phyloP scores from a whole-genome alignment of 495 filamentous ascomycete species.

The Aspergillus homomorphus region DNA sequence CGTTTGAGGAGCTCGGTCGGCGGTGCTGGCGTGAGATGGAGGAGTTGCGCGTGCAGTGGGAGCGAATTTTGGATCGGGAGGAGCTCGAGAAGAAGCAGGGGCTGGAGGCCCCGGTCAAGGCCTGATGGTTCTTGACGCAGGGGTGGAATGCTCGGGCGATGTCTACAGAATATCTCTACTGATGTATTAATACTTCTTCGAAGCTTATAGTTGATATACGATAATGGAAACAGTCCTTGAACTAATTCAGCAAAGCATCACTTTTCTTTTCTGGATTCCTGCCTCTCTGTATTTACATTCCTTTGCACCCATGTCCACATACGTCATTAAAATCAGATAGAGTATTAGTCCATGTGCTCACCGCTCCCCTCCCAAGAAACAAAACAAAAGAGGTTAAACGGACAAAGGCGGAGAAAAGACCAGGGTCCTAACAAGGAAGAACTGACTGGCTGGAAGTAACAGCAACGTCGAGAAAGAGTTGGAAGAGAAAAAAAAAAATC shows the following conservation, averaged over 20 bases:
- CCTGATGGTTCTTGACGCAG: not conserved
- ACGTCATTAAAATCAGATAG: constrained; percentile 27
- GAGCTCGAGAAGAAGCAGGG: constrained; percentile 12
- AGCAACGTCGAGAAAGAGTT: constrained; percentile 8
- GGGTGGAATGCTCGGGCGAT: not conserved
- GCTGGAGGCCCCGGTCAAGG: not conserved
- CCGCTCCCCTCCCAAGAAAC: constrained; percentile 12
- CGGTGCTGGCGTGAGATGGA: constrained; percentile 84
- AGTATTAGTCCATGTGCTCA: constrained; percentile 17
- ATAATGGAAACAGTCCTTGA: not conserved
- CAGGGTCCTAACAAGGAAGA: not conserved
- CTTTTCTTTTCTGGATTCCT: constrained; percentile 15
- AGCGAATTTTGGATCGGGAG: constrained; percentile 51
- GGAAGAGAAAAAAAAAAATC: constrained; percentile 14
- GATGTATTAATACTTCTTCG: not conserved
- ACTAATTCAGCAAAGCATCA: too few relatives aligned
- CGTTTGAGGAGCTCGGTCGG: constrained; percentile 73
- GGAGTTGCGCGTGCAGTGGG: constrained; percentile 74
- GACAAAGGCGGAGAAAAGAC: constrained; percentile 1
- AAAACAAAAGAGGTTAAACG: constrained; percentile 3
- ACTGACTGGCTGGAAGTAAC: constrained; percentile 8
- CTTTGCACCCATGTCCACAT: constrained; percentile 28
- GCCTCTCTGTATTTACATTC: constrained; percentile 40
- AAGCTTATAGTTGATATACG: not conserved
- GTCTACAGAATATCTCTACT: not conserved